These are phyloP conservation scores for Candida palmyrensis DNA, from an alignment of 805 yeast species.

Conservation along the genomic window DNA sequence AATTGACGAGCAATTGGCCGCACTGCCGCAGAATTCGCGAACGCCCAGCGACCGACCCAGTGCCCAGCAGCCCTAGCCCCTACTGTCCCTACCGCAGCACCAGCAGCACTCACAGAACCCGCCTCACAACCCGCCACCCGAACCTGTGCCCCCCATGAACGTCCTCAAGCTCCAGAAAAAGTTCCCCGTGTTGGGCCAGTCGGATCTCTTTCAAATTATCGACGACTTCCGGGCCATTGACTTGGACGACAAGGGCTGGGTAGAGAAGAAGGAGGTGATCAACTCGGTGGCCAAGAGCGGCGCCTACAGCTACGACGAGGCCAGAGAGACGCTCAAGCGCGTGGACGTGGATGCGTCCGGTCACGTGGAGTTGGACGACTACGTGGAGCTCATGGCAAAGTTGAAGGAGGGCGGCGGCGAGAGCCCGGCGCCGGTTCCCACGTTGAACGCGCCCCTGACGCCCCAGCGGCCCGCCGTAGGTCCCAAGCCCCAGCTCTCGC, in stretches of 20 bases:
- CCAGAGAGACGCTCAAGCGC: slow-evolving; percentile 86
- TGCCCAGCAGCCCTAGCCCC: too few relatives aligned
- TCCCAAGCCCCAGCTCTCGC: slow-evolving; percentile 14
- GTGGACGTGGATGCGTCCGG: slow-evolving; percentile 96
- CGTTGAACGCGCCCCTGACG: slow-evolving; percentile 14
- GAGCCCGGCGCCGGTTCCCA: slow-evolving; percentile 16
- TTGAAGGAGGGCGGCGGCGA: slow-evolving; percentile 47
- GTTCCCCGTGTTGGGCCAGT: slow-evolving; percentile 80
- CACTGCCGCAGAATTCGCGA: too few relatives aligned
- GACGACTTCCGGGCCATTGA: slow-evolving; percentile 85
- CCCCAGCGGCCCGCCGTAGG: slow-evolving; percentile 22
- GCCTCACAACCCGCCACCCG: neutral
- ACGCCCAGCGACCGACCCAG: too few relatives aligned
- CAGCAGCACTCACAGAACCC: too few relatives aligned
- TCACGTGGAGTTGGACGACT: slow-evolving; percentile 93
- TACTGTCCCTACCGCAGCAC: too few relatives aligned
- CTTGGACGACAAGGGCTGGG: slow-evolving; percentile 88
- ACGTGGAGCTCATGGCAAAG: slow-evolving; percentile 77
- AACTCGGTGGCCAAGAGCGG: slow-evolving; percentile 78
- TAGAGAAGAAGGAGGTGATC: slow-evolving; percentile 85
- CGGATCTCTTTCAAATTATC: slow-evolving; percentile 77
- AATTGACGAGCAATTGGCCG: too few relatives aligned
- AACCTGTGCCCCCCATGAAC: too few relatives aligned
- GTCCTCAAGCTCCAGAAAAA: slow-evolving; percentile 56
- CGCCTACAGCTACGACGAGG: slow-evolving; percentile 80